Percentiles rank a stretch among this genome's conserved stretches.
phyloP scores from a whole-genome alignment of 371 early-diverging fungal genomes.

The Mortierella sp. region DNA sequence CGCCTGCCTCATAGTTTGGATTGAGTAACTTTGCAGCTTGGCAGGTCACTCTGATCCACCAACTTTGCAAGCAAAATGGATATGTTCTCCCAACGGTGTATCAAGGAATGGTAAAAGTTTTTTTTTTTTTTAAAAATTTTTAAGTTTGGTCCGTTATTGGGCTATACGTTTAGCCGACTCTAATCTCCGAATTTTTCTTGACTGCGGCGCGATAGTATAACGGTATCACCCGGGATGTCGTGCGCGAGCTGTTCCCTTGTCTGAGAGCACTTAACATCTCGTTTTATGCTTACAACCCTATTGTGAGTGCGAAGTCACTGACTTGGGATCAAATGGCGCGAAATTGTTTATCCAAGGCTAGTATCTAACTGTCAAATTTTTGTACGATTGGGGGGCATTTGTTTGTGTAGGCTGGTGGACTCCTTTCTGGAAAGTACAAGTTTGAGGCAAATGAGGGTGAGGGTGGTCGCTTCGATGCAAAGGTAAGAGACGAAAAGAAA shows the following conservation, averaged over 20 bases:
- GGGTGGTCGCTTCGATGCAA: constrained; percentile 41
- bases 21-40: constrained; percentile 62
- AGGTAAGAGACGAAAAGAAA: not conserved
- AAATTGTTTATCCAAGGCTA: no score
- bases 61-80: constrained; percentile 56
- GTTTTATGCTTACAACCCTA: constrained; percentile 71
- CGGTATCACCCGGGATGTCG: constrained; percentile 68
- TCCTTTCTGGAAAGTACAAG: constrained; percentile 58
- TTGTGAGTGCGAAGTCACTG: no score
- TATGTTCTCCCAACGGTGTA: constrained; percentile 63
- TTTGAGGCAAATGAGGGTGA: constrained; percentile 46
- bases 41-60: constrained; percentile 60
- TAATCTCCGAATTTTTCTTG: no score
- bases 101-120: constrained; percentile 57
- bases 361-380: not conserved
- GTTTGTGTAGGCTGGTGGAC: constrained; percentile 63
- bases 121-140: no score
- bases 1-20: constrained; percentile 46
- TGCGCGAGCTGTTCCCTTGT: constrained; percentile 68
- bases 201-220: no score
- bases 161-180: no score
- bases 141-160: no score
- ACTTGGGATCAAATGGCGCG: no score
- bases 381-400: not conserved
- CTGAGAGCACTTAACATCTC: constrained; percentile 63